Conservation (phyloP, 2,329 filamentous ascomycete species). For the Incumbomyces lentus region DNA sequence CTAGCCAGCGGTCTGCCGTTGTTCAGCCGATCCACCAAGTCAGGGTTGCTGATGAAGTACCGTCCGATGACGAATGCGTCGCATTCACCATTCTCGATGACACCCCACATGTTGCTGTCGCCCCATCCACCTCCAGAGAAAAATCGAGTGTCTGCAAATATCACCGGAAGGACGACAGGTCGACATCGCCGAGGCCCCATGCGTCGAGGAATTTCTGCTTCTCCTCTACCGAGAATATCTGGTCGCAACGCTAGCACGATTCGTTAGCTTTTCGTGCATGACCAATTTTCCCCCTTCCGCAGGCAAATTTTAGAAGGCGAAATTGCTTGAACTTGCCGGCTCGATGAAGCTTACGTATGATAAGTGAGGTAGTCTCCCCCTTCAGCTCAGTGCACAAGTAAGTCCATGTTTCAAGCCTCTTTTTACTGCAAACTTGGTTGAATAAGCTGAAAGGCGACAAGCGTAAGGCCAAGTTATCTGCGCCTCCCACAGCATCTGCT, state of each 20-base stretch:
- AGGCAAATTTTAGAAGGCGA: too few species aligned
- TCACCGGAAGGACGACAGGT: slow-evolving; percentile 37
- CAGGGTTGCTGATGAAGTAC: slow-evolving; percentile 41
- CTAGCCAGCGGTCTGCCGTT: slow-evolving; percentile 22
- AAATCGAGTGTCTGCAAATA: slow-evolving; percentile 48
- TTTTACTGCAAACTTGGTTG: slow-evolving; percentile 21
- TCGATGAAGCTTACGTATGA: slow-evolving; percentile 49
- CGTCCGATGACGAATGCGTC: slow-evolving; percentile 37
- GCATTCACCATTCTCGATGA: slow-evolving; percentile 33
- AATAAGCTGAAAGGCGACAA: slow-evolving; percentile 42
- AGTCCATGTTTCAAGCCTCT: slow-evolving; percentile 45
- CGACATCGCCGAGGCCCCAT: slow-evolving; percentile 29
- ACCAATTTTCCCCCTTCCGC: too few species aligned
- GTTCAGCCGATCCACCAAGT: slow-evolving; percentile 36
- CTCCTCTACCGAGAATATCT: too few species aligned
- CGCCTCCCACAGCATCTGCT: slow-evolving; percentile 24
- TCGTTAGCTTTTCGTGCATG: too few species aligned
- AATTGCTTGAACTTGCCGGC: slow-evolving; percentile 30
- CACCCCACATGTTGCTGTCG: slow-evolving; percentile 40
- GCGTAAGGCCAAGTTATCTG: slow-evolving; percentile 37
- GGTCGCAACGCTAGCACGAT: too few species aligned
- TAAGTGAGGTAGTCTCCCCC: slow-evolving; percentile 30
- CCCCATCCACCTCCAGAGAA: slow-evolving; percentile 47
- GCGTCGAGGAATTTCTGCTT: too few species aligned
- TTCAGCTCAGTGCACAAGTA: slow-evolving; percentile 42